Percentiles rank a stretch among this genome's conserved stretches.
These are phyloP conservation scores for Cladophialophora exuberans DNA, from an alignment of 2,329 filamentous ascomycete species.

Conservation along the genomic window DNA sequence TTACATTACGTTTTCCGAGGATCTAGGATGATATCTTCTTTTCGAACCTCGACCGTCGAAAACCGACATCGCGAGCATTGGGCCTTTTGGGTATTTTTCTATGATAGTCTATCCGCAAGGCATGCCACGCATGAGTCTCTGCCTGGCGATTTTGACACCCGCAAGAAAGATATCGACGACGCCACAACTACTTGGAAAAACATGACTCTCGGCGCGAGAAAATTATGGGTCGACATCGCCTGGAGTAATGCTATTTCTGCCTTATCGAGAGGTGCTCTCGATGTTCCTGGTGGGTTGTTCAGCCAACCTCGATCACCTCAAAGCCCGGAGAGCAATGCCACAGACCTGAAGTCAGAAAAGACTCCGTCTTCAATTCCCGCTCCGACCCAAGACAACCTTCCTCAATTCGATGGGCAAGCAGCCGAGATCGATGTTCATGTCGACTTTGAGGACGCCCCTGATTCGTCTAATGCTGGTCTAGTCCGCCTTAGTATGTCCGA, in stretches of 20 bases:
- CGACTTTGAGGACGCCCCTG: not conserved
- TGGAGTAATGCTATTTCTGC: not conserved
- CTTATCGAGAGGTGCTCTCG: not conserved
- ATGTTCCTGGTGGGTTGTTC: not conserved
- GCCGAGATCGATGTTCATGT: not conserved
- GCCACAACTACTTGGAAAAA: not conserved
- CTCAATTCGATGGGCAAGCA: not conserved
- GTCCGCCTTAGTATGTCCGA: slow-evolving; percentile 15
- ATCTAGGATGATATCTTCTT: not conserved
- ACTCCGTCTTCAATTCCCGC: not conserved
- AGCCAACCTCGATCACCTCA: not conserved
- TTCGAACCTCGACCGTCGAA: not conserved
- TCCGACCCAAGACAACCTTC: not conserved
- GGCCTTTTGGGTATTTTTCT: slow-evolving; percentile 1
- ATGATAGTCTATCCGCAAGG: too few relatives aligned
- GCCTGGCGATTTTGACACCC: not conserved
- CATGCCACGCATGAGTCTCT: not conserved
- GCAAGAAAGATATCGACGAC: not conserved
- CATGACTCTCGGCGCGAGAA: not conserved
- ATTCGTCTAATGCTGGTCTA: not conserved
- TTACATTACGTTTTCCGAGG: not conserved
- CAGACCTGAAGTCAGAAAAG: not conserved
- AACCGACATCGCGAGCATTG: not conserved
- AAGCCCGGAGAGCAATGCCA: not conserved
- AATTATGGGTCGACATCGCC: not conserved